Evolutionary conservation across 108 stramenopile species (phyloP).

Genomic region (Nitzschia sp.): DNA sequence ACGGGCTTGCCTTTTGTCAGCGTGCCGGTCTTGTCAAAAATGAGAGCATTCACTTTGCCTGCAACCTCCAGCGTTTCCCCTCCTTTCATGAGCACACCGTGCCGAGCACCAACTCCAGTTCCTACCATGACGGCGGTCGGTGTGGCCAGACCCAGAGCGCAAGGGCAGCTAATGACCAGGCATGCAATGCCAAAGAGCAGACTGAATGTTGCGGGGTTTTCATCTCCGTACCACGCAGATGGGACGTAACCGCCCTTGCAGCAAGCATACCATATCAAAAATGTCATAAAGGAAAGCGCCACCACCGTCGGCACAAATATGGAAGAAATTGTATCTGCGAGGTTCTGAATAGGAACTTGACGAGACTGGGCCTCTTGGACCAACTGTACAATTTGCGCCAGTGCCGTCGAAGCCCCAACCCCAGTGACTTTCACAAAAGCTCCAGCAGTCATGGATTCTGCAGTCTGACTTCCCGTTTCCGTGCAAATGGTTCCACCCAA

Average conservation of each 20-base stretch:
- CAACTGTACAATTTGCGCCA: conserved; percentile 83
- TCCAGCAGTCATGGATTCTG: conserved; percentile 41
- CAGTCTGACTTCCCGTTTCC: conserved; percentile 32
- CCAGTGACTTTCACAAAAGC: conserved; percentile 81
- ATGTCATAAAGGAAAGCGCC: conserved; percentile 67
- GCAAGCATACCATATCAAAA: conserved; percentile 67
- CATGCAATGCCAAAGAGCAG: conserved; percentile 79
- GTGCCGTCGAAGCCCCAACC: conserved; percentile 66
- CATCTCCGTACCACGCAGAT: conserved; percentile 37
- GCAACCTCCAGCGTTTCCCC: conserved; percentile 93
- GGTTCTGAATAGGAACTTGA: conserved; percentile 92
- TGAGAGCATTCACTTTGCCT: conserved; percentile 75
- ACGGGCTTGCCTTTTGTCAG: conserved; percentile 88
- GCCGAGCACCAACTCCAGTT: conserved; percentile 92
- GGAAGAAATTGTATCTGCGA: conserved; percentile 89
- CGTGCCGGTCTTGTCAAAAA: conserved; percentile 99
- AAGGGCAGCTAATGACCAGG: conserved; percentile 96
- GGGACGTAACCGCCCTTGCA: conserved; percentile 39
- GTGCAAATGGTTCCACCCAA: conserved; percentile 71
- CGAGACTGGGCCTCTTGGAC: conserved; percentile 94
- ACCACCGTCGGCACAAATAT: conserved; percentile 90
- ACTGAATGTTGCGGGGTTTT: conserved; percentile 43
- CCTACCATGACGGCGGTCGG: conserved; percentile 95
- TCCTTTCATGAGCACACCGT: conserved; percentile 97
- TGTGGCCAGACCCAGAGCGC: conserved; percentile 96